Evolutionary conservation across 441 rosid genomes (phyloP), one percentile per base, ranked within the genome.

Genomic region (Gossypium trilobum): DNA sequence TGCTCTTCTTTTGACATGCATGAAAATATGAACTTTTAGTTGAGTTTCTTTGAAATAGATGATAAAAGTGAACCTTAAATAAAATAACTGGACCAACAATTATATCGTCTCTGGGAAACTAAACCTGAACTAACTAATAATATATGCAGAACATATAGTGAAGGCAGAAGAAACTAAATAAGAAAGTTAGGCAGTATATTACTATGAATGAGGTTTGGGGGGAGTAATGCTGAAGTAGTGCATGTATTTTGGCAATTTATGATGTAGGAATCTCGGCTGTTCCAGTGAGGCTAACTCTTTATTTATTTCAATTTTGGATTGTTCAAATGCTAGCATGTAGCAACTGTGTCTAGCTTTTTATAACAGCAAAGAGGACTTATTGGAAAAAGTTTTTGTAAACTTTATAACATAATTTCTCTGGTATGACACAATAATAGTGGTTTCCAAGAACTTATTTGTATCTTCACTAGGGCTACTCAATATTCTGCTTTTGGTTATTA

Each of bases 11-110:
- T 71, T 22, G 6, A 27, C 67, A 17, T 58, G 60, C 17, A 16
- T 46, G 64, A 33, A 19, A 54, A 33, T 23, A 19, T 73, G 59
- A 46, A 22, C 69, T 48, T 67, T 64, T 36, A 16, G 61, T 73
- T 69, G 36, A 25, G 13, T 20, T 62, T 57, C 20, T 46, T 11
- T 17, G 70, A 46, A 39, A 65, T 46, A 23, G 33, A 44, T 44
- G 56, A 65, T 44, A 20, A 50, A 19, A 11, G 5, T 31, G 14
- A 27, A 51, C 22, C 46, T 52, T 48, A 78, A 80, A 23, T 46
- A 29, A 22, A 73, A 20, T 58, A 50, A 66, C 56, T 66, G 19
- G 57, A 66, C 39, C 25, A 46, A 14, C 70, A 23, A 23, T 23
- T 46, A 23, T 66, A 23, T 23, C 2, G 2, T 5, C 52, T 19